Evolutionary conservation across 331 rosid genomes (phyloP).

Genomic region (Malus hybrid): DNA sequence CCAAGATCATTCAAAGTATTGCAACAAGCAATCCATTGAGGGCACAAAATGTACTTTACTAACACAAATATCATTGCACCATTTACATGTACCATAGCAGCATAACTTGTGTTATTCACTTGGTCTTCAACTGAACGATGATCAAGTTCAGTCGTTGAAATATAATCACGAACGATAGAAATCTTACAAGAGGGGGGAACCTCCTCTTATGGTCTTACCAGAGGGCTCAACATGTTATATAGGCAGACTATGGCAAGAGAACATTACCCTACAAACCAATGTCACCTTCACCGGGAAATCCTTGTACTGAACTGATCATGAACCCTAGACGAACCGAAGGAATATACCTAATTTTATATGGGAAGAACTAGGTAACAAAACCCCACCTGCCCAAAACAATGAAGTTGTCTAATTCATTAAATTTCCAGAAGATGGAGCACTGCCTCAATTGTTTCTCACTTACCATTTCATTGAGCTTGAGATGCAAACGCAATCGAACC

Average conservation of each 20-base stretch:
- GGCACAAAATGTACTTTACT: neutral
- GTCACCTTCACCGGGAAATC: neutral
- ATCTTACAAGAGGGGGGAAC: neutral
- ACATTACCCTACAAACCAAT: neutral
- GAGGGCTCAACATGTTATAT: no score
- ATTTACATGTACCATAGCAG: neutral
- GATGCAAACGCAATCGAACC: neutral
- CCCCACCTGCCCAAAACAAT: no score
- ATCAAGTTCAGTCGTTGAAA: neutral
- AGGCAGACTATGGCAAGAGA: neutral
- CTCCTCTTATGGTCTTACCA: neutral
- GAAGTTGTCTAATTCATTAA: neutral
- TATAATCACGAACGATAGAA: neutral
- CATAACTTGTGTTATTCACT: neutral
- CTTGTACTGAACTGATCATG: neutral
- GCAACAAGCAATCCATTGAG: neutral
- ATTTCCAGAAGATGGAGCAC: neutral
- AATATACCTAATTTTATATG: no score
- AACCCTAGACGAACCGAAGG: neutral
- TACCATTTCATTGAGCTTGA: neutral
- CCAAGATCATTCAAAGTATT: no score
- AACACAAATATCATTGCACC: neutral
- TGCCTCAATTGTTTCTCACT: neutral
- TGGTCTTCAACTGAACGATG: neutral
- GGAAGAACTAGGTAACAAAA: no score